Evolutionary conservation across 1,284 basidiomycete genomes (phyloP), one percentile per base, ranked within the genome.

Genomic region (Boletus sp.): DNA sequence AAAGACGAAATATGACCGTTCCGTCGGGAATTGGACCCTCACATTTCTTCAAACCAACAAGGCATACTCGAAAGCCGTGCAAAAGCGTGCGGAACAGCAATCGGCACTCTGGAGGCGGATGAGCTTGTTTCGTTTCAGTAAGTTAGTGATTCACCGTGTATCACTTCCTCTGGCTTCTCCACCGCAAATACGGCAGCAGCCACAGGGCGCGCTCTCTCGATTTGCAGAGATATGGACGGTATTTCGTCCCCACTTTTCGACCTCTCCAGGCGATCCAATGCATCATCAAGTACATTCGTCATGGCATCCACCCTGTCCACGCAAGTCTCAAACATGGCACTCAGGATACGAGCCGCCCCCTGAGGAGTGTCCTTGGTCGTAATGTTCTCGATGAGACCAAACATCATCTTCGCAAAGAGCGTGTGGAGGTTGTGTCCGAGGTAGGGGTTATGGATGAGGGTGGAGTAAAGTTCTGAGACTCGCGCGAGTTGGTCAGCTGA

Each of bases 401-500:
- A 92, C 69, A 98, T 88, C 75, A 98, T 89, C 78, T 98, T 99
- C 63, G 92, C 91, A 66, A 94, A 95, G 77, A 98, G 86, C 19
- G 93, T 93, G 73, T 98, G 95, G 43, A 97, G 88, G 58, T 86
- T 89, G 64, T 86, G 90, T 16, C 88, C 85, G 55, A 97, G 83
- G 17, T 91, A 89, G 3, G 94, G 85, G 71, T 98, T 96, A 77
- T 98, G 97, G 52, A 98, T 84, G 69, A 95, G 88, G 59, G 90
- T 89, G 8, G 94, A 91, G 73, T 95, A 98, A 62, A 94, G 86
- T 67, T 92, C 87, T 33, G 97, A 88, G 63, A 97, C 87, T 13
- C 88, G 87, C 19, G 87, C 83, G 28, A 99, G 81, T 74, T 98
- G 96, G 21, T 83, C 77, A 8, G 90, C 81, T 3, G 87, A 87